Evolutionary conservation across 2,329 filamentous ascomycete species (phyloP).

Genomic region (Sarocladium strictum): DNA sequence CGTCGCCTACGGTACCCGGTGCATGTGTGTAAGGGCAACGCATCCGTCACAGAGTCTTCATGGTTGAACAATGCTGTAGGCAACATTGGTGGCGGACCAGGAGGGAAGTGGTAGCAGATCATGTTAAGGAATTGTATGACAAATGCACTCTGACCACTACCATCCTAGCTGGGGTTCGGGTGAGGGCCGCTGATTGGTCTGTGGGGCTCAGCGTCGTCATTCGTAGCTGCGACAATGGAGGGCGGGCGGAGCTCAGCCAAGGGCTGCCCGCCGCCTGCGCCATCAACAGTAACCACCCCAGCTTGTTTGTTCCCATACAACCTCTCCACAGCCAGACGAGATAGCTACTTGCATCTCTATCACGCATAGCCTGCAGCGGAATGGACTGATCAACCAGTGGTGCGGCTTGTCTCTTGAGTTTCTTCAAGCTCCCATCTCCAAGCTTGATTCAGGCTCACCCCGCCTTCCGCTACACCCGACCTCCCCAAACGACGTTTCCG

Average conservation of each 20-base stretch:
- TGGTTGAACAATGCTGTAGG: no score
- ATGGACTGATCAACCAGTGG: not conserved
- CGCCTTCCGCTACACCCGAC: constrained; percentile 1
- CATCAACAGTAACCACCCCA: constrained; percentile 1
- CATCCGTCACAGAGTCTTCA: no score
- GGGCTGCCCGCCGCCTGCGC: not conserved
- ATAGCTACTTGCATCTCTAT: not conserved
- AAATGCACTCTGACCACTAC: not conserved
- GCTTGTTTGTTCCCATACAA: not conserved
- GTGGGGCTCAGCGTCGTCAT: constrained; percentile 6
- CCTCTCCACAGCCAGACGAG: not conserved
- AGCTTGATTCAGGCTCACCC: not conserved
- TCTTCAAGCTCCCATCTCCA: not conserved
- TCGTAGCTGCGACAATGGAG: not conserved
- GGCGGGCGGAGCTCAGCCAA: constrained; percentile 2
- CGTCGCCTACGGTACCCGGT: not conserved
- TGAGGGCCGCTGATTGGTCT: constrained; percentile 1
- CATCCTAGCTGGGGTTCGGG: not conserved
- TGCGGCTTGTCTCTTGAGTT: not conserved
- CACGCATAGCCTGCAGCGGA: not conserved
- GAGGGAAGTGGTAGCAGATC: not conserved
- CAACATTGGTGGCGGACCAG: no score
- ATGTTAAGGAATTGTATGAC: not conserved
- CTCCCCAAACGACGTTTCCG: constrained; percentile 3
- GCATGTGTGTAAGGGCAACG: not conserved